Evolutionary conservation across 306 rosid species (phyloP).

Genomic region (Gillenia trifoliata): DNA sequence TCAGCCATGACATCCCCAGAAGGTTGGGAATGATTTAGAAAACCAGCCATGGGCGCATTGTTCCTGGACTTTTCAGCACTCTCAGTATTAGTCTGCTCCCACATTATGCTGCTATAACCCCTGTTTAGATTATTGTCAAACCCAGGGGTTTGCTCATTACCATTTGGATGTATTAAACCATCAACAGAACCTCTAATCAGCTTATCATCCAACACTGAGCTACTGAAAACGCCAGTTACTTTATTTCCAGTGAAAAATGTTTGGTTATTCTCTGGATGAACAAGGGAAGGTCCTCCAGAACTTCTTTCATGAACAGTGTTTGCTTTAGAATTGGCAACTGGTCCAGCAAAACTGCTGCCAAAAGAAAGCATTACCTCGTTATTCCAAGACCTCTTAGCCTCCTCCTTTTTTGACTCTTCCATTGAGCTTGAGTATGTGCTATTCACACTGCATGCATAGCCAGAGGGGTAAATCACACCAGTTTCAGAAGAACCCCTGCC

Average conservation of each 20-base stretch:
- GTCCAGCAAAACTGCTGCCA: slow-evolving; percentile 18
- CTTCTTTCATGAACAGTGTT: slow-evolving; percentile 1
- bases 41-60: background rate
- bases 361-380: slow-evolving; percentile 29
- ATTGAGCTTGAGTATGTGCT: slow-evolving; percentile 25
- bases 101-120: background rate
- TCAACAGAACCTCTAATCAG: slow-evolving; percentile 17
- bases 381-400: slow-evolving; percentile 34
- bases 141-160: slow-evolving; percentile 15
- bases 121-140: slow-evolving; percentile 1
- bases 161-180: slow-evolving; percentile 4
- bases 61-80: slow-evolving; percentile 8
- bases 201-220: slow-evolving; percentile 15
- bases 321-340: slow-evolving; percentile 24
- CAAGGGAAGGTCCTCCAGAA: slow-evolving; percentile 19
- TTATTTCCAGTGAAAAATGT: slow-evolving; percentile 8
- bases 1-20: slow-evolving; percentile 13
- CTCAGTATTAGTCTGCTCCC: slow-evolving; percentile 14
- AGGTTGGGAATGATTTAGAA: slow-evolving; percentile 14
- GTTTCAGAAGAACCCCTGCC: slow-evolving; percentile 7
- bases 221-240: slow-evolving; percentile 12
- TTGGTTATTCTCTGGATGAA: slow-evolving; percentile 13
- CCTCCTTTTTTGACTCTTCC: slow-evolving; percentile 28
- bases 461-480: slow-evolving; percentile 4
- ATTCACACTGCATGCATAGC: slow-evolving; percentile 24